A percentile compares a stretch with the other conserved stretches of the same genome.
Conservation (phyloP, 306 rosid species). For the Citrullus mucosospermus region DNA sequence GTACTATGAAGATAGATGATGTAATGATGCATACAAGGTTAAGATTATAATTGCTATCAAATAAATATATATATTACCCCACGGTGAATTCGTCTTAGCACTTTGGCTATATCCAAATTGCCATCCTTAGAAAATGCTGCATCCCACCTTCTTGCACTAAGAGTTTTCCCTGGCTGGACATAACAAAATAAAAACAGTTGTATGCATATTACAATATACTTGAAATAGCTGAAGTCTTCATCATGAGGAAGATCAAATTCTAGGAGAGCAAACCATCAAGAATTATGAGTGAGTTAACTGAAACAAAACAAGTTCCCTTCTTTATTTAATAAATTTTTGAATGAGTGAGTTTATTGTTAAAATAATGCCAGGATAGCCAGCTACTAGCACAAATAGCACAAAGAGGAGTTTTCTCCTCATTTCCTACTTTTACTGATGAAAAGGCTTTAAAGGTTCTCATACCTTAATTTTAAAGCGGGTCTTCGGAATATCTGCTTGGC, state of each 20-base stretch:
- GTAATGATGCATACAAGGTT: neutral
- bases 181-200: slow-evolving; percentile 4
- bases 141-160: slow-evolving; percentile 79
- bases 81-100: slow-evolving; percentile 75
- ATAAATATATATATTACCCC: slow-evolving; percentile 44
- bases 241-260: neutral
- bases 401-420: neutral
- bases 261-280: neutral
- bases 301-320: neutral
- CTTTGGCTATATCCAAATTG: slow-evolving; percentile 68
- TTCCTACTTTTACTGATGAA: neutral
- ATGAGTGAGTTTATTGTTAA: neutral
- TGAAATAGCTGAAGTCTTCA: neutral
- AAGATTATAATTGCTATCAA: neutral
- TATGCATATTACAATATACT: neutral
- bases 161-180: slow-evolving; percentile 86
- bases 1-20: neutral
- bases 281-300: neutral
- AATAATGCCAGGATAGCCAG: neutral
- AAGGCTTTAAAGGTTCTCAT: neutral
- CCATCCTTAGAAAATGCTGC: slow-evolving; percentile 78
- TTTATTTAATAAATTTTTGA: neutral
- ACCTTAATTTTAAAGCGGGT: slow-evolving; percentile 84
- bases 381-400: neutral
- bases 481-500: slow-evolving; percentile 35